Percentiles rank a stretch among this genome's conserved stretches.
These are phyloP conservation scores for Ilyonectria destructans DNA, from an alignment of 2,329 filamentous ascomycete genomes.

Conservation along the genomic window DNA sequence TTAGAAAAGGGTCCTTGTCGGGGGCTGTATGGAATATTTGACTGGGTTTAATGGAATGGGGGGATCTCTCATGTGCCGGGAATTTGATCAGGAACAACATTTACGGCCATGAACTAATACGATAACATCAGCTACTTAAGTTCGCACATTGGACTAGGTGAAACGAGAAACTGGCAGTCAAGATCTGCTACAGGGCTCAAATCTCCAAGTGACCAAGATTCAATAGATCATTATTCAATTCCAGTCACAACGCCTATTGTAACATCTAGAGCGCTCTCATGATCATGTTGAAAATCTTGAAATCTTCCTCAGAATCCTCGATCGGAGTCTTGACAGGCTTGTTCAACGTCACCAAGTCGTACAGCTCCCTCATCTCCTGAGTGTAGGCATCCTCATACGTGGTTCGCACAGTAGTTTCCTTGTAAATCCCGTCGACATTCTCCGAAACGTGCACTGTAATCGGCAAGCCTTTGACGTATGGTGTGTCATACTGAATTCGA, in stretches of 20 bases:
- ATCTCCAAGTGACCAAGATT: background rate
- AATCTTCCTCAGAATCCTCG: constrained; percentile 50
- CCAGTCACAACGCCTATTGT: background rate
- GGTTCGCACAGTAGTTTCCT: constrained; percentile 58
- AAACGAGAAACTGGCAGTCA: too few species aligned
- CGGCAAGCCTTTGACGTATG: constrained; percentile 70
- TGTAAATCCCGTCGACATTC: constrained; percentile 55
- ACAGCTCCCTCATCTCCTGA: constrained; percentile 55
- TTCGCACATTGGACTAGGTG: too few species aligned
- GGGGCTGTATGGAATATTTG: background rate
- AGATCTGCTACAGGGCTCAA: background rate
- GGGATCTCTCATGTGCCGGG: too few species aligned
- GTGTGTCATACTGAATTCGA: constrained; percentile 69
- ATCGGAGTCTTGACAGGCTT: constrained; percentile 50
- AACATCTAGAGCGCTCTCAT: constrained; percentile 33
- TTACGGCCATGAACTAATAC: too few species aligned
- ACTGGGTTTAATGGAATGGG: too few species aligned
- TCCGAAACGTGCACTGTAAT: constrained; percentile 66
- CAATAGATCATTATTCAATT: background rate
- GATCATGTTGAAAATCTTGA: constrained; percentile 54
- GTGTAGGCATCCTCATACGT: constrained; percentile 64
- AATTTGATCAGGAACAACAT: too few species aligned
- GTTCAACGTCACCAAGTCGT: constrained; percentile 45
- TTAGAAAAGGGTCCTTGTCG: background rate
- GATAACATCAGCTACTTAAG: too few species aligned